Evolutionary conservation across 1,284 basidiomycete genomes (phyloP), one percentile per base, ranked within the genome.

Genomic region (Trametes sp.): DNA sequence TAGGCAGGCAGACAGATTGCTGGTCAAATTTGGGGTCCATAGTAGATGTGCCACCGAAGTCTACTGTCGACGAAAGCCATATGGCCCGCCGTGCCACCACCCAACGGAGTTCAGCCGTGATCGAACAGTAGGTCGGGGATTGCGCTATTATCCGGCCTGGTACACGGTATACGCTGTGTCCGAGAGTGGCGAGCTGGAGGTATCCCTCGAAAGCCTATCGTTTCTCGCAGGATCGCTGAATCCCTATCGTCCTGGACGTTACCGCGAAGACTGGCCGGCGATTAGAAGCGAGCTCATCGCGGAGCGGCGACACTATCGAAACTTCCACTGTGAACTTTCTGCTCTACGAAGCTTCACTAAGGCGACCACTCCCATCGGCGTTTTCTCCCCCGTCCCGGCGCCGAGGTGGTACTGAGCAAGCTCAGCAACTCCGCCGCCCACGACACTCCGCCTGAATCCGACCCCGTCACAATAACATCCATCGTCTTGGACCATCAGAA

Each of bases 401-500:
- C 7, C 31, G 3, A 11, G 28, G 19, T 38, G 24, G 33, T 33
- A 21, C 23, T 33, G 6, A 41, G 38, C 38, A n/a, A 48, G 36
- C 51, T 52, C 45, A 38, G 35, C 57, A 57, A 57, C 57, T 59
- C 59, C 51, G 50, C 60, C 46, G 14, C 42, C 31, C 24, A 23
- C 28, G 50, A 31, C 24, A 44, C 62, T 63, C 65, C 62, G 65
- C 56, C 16, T 49, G 19, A 29, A 29, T 36, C 36, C 46, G 0
- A 42, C 11, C 33, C 21, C 45, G 33, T 56, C 58, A 64, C 45
- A 53, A 49, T 48, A 60, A 23, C 59, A 13, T 21, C 35, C 36
- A 42, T 26, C 6, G n/a, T 14, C 14, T 35, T 28, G 46, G 46
- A 35, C 56, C 49, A 66, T 64, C 65, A 64, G 62, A 62, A 57